Percentiles rank a stretch among this genome's conserved stretches.
Conservation (phyloP, 2,329 filamentous ascomycete species). For the Neopestalotiopsis sp. region DNA sequence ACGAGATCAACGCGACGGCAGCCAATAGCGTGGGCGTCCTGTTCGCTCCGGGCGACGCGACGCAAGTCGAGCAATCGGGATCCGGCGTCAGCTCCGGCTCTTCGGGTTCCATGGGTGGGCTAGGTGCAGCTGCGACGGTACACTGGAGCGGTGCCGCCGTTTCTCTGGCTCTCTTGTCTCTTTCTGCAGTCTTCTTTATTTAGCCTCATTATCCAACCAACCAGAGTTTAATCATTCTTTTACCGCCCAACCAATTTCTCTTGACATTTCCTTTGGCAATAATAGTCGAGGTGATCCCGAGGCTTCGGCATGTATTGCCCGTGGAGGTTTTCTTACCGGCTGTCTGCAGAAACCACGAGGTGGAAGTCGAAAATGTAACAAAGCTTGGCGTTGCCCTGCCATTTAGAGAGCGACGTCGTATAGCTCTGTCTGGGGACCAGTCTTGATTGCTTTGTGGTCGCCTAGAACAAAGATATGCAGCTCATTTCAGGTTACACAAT, state of each 20-base stretch:
- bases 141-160: conserved; percentile 39
- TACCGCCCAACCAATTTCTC: not conserved
- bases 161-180: conserved; percentile 39
- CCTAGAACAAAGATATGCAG: not conserved
- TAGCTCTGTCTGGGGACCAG: not conserved
- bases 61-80: conserved; percentile 45
- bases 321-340: not conserved
- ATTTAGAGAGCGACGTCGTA: not conserved
- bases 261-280: not conserved
- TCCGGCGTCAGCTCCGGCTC: conserved; percentile 39
- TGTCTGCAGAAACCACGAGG: not conserved
- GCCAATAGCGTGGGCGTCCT: conserved; percentile 53
- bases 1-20: conserved; percentile 47
- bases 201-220: conserved; percentile 27
- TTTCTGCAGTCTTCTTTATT: conserved; percentile 35
- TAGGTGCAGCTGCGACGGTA: conserved; percentile 38
- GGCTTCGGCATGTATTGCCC: not conserved
- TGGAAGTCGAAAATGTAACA: not conserved
- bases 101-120: conserved; percentile 39
- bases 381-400: not conserved
- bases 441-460: not conserved
- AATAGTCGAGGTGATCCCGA: not conserved
- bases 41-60: conserved; percentile 58
- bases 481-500: not conserved
- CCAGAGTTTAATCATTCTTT: too few species aligned